Conservation (phyloP, 2,329 filamentous ascomycete species). For the Zymoseptoria tritici region DNA sequence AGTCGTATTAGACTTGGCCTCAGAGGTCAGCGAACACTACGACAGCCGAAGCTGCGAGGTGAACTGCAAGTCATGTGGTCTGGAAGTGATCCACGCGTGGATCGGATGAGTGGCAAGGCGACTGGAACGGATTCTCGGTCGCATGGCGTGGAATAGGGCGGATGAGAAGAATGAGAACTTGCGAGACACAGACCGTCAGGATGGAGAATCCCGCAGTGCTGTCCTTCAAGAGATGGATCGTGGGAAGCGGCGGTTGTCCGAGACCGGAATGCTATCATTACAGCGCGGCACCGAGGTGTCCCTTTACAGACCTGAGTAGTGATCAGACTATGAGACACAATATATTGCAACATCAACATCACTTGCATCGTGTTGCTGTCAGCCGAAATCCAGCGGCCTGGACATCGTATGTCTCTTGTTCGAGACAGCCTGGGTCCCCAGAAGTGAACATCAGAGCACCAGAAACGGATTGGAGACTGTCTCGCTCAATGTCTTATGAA, state of each 20-base stretch:
- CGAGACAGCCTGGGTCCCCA: background rate
- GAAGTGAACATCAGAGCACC: background rate
- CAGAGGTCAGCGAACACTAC: background rate
- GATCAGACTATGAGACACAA: background rate
- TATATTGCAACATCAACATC: background rate
- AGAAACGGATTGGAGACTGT: background rate
- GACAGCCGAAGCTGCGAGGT: background rate
- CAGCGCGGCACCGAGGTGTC: background rate
- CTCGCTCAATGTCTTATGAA: background rate
- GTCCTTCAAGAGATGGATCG: background rate
- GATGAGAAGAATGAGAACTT: background rate
- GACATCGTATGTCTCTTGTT: background rate
- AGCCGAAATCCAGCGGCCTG: background rate
- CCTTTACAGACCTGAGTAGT: background rate
- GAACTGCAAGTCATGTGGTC: background rate
- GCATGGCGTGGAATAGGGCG: background rate
- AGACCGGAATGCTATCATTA: background rate
- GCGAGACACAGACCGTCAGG: no score
- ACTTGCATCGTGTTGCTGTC: background rate
- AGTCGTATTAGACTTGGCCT: background rate
- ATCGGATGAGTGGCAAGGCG: background rate
- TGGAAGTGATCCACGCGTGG: background rate
- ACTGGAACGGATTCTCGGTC: background rate
- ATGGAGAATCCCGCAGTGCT: background rate
- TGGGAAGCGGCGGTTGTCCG: background rate